Evolutionary conservation across 2,329 filamentous ascomycete genomes (phyloP), one percentile per base, ranked within the genome.

Genomic region (Diaporthe capsici): DNA sequence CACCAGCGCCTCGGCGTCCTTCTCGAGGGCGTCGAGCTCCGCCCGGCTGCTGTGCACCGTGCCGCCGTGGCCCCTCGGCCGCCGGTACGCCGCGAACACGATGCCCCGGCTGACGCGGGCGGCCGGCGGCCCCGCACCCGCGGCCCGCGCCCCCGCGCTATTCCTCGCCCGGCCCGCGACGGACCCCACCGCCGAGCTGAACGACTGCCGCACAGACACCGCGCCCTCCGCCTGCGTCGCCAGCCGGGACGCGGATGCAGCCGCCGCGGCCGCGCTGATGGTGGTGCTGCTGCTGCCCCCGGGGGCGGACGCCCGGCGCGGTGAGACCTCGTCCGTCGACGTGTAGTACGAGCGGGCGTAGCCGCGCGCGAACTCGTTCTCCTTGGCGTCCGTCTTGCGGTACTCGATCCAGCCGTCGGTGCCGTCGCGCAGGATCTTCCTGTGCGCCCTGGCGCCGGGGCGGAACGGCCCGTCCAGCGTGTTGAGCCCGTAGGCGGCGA

Each of bases 71-170:
- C 80, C 80, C 57, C 84, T 82, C 22, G 88, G 87, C 76, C 87
- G 87, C 31, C 88, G 85, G 78, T 90, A 91, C 0, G 88, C 89
- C 0, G 89, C 89, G 73, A 91, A 91, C 7, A 91, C 86, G 75
- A 91, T 88, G 61, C 89, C 89, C 44, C 88, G 85, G 78, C 90
- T 87, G 71, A 85, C 84, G 28, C 75, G 73, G 42, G 37, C 28
- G 28, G 3, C 37, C 37, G 37, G 10, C 37, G 42, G 42, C 4
- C 25, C 42, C 4, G 42, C 17, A 7, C 42, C 63, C 55, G 28
- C 57, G 17, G 22, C 22, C 15, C 65, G 17, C 22, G 22, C 31
- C 39, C 22, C 15, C 28, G 60, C n/a, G 5, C 53, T 65, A 15
- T 37, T 28, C 13, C 47, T 37, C 63, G 44, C 60, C 71, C 49